Evolutionary conservation across 257 asterid genomes (phyloP), one percentile per base, ranked within the genome.

Genomic region (Przewalskia tangutica): DNA sequence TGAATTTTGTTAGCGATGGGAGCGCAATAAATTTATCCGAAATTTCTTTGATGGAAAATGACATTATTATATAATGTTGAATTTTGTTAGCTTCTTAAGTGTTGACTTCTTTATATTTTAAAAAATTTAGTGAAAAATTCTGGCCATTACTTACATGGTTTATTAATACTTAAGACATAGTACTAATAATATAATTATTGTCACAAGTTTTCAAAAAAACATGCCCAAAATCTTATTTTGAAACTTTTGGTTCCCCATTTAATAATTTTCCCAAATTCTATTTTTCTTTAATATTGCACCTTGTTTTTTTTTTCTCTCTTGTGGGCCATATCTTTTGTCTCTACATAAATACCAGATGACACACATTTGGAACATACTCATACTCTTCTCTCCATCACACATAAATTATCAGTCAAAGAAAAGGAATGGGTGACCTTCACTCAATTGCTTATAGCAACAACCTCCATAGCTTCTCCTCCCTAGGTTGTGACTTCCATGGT

Each of bases 391-490:
- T 77, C 2, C 55, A 18, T 56, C 68, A 54, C 81, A 17, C 20
- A 54, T 56, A 54, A 36, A 55, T 34, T 77, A 77, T 40, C 64
- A 1, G 54, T 56, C 56, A 1, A 23, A 5, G 14, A 48, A n/a
- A 40, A 78, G 18, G 18, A 17, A 88, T 88, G 93, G 90, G 86
- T 79, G 92, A 89, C 80, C 91, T 89, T 77, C 86, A 90, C 85
- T 87, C 92, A 89, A 89, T 90, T 81, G 89, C 90, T 80, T 89
- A 88, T 82, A 83, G 78, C 59, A 50, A 65, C 62, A 53, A 46
- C 6, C 81, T 83, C 66, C 81, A 81, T 71, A 68, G 56, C 62
- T 73, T 51, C 83, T 77, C 91, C 60, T 87, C 89, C 87, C 81
- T 80, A 71, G 86, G 84, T 73, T 86, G 88, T 85, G 89, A 82